Percentiles rank a stretch among this genome's conserved stretches.
These are phyloP conservation scores for Taphrina betulina DNA, from an alignment of 1,139 yeast genomes.

Conservation along the genomic window DNA sequence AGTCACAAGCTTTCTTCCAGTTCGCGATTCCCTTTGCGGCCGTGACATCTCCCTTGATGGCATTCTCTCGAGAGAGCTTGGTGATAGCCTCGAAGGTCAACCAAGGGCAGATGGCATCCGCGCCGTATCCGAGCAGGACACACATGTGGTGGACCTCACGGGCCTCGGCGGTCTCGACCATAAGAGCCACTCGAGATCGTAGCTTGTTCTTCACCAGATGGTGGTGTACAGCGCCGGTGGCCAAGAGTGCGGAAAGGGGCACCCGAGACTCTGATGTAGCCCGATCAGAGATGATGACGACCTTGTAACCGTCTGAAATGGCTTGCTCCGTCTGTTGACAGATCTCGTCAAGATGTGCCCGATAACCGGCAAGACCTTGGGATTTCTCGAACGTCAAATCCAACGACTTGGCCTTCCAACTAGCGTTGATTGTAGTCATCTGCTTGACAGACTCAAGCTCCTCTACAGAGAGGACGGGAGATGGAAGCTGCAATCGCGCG, in stretches of 20 bases:
- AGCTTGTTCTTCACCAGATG: slow-evolving; percentile 93
- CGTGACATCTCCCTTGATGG: slow-evolving; percentile 58
- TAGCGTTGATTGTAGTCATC: slow-evolving; percentile 72
- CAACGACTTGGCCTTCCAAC: slow-evolving; percentile 77
- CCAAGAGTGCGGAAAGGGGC: slow-evolving; percentile 84
- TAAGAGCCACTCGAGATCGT: slow-evolving; percentile 89
- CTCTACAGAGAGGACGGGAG: slow-evolving; percentile 74
- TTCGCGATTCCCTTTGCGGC: slow-evolving; percentile 65
- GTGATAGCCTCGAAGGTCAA: slow-evolving; percentile 85
- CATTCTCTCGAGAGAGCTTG: slow-evolving; percentile 78
- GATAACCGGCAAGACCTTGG: slow-evolving; percentile 84
- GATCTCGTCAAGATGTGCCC: slow-evolving; percentile 77
- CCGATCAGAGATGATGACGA: slow-evolving; percentile 75
- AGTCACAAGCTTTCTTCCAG: slow-evolving; percentile 78
- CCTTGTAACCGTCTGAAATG: slow-evolving; percentile 69
- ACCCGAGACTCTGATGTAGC: slow-evolving; percentile 61
- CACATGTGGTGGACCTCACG: slow-evolving; percentile 96
- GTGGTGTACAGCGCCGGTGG: slow-evolving; percentile 97
- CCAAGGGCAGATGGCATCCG: slow-evolving; percentile 93
- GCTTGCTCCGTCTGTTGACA: slow-evolving; percentile 87
- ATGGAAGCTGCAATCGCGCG: slow-evolving; percentile 74
- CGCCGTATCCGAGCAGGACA: slow-evolving; percentile 94
- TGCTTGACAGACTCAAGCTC: slow-evolving; percentile 73
- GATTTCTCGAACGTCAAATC: slow-evolving; percentile 86
- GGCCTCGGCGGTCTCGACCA: slow-evolving; percentile 94